Percentiles rank a stretch among this genome's conserved stretches.
Conservation (phyloP, 768 basidiomycete genomes). For the Rubroboletus satanas region DNA sequence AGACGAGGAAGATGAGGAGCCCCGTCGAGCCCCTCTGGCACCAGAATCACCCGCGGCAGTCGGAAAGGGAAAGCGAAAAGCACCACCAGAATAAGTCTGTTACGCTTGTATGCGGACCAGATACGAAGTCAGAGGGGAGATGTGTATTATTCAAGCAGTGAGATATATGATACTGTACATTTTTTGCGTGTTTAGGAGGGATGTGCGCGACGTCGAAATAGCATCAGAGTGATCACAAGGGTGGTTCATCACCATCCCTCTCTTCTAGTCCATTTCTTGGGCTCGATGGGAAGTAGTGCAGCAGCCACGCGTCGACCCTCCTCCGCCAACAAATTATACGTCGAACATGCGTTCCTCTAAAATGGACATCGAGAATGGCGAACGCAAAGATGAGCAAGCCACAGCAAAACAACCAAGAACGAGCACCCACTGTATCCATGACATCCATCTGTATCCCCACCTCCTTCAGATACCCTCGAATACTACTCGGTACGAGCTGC, state of each 20-base stretch:
- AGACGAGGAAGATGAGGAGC: conserved; percentile 58
- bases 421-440: conserved; percentile 67
- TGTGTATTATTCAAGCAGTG: conserved; percentile 10
- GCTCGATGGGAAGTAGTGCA: conserved; percentile 71
- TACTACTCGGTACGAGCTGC: conserved; percentile 60
- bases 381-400: not conserved
- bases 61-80: conserved; percentile 64
- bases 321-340: conserved; percentile 90
- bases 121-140: not conserved
- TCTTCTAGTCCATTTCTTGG: conserved; percentile 47
- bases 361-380: not conserved
- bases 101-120: not conserved
- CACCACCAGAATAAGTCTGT: conserved; percentile 29
- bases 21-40: conserved; percentile 24
- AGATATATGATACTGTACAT: conserved; percentile 15
- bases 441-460: conserved; percentile 86
- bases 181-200: not conserved
- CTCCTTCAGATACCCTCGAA: conserved; percentile 64
- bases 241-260: conserved; percentile 1
- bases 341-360: conserved; percentile 89
- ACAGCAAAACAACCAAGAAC: not conserved
- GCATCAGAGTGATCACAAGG: not conserved
- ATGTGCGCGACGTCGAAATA: not conserved
- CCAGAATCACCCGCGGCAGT: conserved; percentile 25
- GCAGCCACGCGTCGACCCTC: conserved; percentile 93